Percentiles rank a stretch among this genome's conserved stretches.
phyloP scores from a whole-genome alignment of 2,329 filamentous ascomycete genomes.

The Trichoderma polysporum region DNA sequence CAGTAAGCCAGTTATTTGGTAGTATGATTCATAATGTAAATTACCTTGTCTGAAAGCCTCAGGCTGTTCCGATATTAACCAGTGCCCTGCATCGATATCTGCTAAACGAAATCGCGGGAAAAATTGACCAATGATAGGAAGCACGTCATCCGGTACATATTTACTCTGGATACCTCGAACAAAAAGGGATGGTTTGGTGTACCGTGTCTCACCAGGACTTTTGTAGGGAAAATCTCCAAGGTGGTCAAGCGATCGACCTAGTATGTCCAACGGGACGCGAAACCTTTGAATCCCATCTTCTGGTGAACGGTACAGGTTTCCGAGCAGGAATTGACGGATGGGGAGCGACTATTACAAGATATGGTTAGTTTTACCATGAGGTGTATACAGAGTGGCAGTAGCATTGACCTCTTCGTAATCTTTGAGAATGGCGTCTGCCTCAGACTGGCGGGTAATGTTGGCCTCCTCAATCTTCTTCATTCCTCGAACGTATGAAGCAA shows the following conservation, averaged over 20 bases:
- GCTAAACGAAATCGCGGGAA: conserved; percentile 74
- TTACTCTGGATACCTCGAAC: conserved; percentile 73
- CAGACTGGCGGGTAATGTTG: conserved; percentile 64
- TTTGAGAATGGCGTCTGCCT: conserved; percentile 77
- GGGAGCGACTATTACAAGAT: conserved; percentile 51
- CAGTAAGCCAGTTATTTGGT: background rate
- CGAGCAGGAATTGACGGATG: conserved; percentile 88
- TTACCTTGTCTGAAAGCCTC: conserved; percentile 73
- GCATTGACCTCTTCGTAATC: conserved; percentile 65
- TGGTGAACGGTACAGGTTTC: conserved; percentile 67
- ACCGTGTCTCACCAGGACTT: conserved; percentile 65
- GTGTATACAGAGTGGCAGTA: background rate
- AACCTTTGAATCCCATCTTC: conserved; percentile 63
- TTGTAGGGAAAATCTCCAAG: conserved; percentile 89
- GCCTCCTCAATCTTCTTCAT: conserved; percentile 80
- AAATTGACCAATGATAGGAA: conserved; percentile 78
- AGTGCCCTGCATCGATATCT: conserved; percentile 79
- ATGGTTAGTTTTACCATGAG: background rate
- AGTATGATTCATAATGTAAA: background rate
- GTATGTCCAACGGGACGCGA: conserved; percentile 71
- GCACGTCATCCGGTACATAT: conserved; percentile 77
- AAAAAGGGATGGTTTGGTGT: conserved; percentile 76
- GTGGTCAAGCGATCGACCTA: conserved; percentile 67
- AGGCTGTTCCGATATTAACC: conserved; percentile 87
- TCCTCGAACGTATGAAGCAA: conserved; percentile 75